Percentiles rank a stretch among this genome's conserved stretches.
Evolutionary conservation across 345 rosid genomes (phyloP).

Genomic region (Arabis hirsuta): DNA sequence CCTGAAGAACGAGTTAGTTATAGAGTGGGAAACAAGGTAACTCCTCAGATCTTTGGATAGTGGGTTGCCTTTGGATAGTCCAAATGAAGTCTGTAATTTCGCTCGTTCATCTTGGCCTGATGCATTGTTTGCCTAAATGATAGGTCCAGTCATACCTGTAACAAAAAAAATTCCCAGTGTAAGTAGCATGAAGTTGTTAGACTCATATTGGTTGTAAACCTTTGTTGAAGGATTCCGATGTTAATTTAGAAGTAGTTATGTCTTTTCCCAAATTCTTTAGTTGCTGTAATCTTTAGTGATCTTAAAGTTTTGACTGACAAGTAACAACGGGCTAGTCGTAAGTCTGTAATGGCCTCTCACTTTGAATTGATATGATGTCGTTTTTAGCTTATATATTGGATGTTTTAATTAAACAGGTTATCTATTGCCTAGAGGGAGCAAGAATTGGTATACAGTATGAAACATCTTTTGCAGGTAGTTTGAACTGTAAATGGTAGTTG

Average conservation of each 20-base stretch:
- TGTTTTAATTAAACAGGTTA: constrained; percentile 57
- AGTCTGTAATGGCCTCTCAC: constrained; percentile 19
- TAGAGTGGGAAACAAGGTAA: constrained; percentile 80
- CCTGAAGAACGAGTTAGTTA: constrained; percentile 72
- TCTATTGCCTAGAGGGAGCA: constrained; percentile 85
- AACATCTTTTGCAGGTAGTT: constrained; percentile 88
- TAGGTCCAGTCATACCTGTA: constrained; percentile 7
- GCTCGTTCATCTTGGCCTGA: constrained; percentile 9
- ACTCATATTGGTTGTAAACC: constrained; percentile 16
- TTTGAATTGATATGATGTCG: neutral
- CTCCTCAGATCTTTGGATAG: constrained; percentile 8
- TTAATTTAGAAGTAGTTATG: neutral
- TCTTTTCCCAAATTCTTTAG: neutral
- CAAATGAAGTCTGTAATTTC: constrained; percentile 11
- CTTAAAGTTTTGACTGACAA: constrained; percentile 14
- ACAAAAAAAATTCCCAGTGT: no score
- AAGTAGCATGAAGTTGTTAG: no score
- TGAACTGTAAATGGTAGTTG: neutral
- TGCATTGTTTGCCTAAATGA: constrained; percentile 6
- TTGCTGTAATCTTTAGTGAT: constrained; percentile 13
- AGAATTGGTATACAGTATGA: constrained; percentile 94
- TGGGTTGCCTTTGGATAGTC: neutral
- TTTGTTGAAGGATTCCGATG: constrained; percentile 19
- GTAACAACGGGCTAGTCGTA: neutral
- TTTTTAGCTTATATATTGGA: constrained; percentile 22